Percentiles rank a stretch among this genome's conserved stretches.
Conservation (phyloP, 306 rosid genomes). For the Dryas octopetala region DNA sequence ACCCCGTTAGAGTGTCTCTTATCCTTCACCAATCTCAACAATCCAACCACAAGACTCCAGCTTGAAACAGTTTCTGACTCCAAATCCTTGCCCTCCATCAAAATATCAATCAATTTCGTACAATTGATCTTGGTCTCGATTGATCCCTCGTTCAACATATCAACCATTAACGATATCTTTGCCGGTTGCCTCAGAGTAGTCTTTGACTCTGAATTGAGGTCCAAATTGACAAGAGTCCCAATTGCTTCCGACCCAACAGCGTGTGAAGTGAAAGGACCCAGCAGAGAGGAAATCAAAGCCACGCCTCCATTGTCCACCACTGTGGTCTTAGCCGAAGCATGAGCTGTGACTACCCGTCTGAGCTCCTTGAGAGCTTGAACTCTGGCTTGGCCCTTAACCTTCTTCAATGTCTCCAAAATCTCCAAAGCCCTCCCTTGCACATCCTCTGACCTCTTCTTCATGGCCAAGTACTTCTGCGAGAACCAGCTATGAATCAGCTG, state of each 20-base stretch:
- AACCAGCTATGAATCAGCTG: conserved; percentile 68
- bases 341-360: conserved; percentile 39
- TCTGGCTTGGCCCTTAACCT: conserved; percentile 73
- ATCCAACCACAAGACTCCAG: conserved; percentile 68
- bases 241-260: conserved; percentile 77
- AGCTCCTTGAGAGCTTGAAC: conserved; percentile 64
- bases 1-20: conserved; percentile 58
- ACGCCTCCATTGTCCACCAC: conserved; percentile 49
- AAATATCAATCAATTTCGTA: conserved; percentile 52
- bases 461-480: conserved; percentile 47
- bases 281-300: conserved; percentile 43
- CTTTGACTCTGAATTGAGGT: conserved; percentile 44
- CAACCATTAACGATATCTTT: conserved; percentile 67
- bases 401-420: conserved; percentile 52
- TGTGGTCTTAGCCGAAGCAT: conserved; percentile 40
- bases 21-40: conserved; percentile 63
- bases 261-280: conserved; percentile 81
- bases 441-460: conserved; percentile 68
- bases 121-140: conserved; percentile 77
- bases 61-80: conserved; percentile 47
- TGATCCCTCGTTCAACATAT: conserved; percentile 79
- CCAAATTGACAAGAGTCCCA: conserved; percentile 67
- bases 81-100: conserved; percentile 48
- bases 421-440: conserved; percentile 61
- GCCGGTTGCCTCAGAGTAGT: conserved; percentile 54